Evolutionary conservation across 176 grass and related monocot genomes (phyloP).

Genomic region (Tillandsia leiboldiana): DNA sequence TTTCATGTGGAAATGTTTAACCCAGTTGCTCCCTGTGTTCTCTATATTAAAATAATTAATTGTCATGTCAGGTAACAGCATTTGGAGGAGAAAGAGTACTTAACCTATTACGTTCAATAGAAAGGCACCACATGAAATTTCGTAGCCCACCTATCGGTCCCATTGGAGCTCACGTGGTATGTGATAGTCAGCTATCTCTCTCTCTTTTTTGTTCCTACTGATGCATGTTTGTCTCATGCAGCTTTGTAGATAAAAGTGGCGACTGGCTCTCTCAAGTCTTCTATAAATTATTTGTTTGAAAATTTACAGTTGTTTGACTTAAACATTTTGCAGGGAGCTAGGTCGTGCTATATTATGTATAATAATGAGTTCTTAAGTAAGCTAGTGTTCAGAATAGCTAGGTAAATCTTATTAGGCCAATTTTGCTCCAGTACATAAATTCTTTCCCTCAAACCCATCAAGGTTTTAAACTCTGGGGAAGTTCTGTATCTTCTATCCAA

Average conservation of each 20-base stretch:
- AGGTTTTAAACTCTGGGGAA: too few relatives aligned
- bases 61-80: constrained; percentile 43
- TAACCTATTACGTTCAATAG: constrained; percentile 48
- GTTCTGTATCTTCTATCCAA: too few relatives aligned
- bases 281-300: neutral
- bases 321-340: too few relatives aligned
- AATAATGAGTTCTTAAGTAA: too few relatives aligned
- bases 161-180: constrained; percentile 79
- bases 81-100: constrained; percentile 72
- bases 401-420: too few relatives aligned
- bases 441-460: too few relatives aligned
- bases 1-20: neutral
- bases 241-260: neutral
- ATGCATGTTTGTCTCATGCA: neutral
- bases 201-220: neutral
- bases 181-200: constrained; percentile 7
- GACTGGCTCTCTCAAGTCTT: constrained; percentile 10
- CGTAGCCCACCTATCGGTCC: constrained; percentile 71
- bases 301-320: too few relatives aligned
- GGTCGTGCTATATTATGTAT: too few relatives aligned
- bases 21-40: neutral
- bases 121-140: constrained; percentile 47
- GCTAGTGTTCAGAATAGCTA: too few relatives aligned
- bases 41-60: neutral
- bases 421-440: too few relatives aligned